Evolutionary conservation across 352 stramenopile species (phyloP), one percentile per base, ranked within the genome.

Genomic region (Globisporangium perplexum): DNA sequence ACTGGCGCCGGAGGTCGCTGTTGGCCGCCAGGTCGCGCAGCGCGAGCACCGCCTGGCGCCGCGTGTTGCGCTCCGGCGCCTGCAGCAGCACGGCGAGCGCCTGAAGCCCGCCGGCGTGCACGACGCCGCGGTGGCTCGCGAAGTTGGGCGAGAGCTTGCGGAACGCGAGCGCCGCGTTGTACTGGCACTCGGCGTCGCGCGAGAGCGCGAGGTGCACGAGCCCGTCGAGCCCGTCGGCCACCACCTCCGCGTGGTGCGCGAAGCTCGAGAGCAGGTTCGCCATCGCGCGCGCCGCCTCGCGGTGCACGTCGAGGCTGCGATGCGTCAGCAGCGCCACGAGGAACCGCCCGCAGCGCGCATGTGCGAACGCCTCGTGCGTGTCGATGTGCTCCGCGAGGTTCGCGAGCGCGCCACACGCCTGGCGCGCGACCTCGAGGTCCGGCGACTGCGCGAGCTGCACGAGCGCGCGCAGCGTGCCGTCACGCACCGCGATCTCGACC

Each of bases 371-470:
- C n/a, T 82, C 66, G 68, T 98, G 96, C 2, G 91, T 98, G 31
- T 97, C 86, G 22, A 97, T 62, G 47, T 98, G 91, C 61, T 98
- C 95, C 2, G 94, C 90, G 1, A 99, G 66, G 60, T 98, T 98
- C 22, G 90, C 94, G 3, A 98, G 72, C 23, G 93, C 85, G 12
- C 93, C 90, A 33, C 97, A 94, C 20, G 91, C 83, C 50, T 98
- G 86, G 7, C 88, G 82, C 1, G 93, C 88, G 7, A 97, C 93
- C 49, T 98, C 94, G 14, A 95, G 63, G 58, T 99, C 93, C 10
- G 82, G 66, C 26, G 86, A 97, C 68, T 97, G 85, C 5, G 83
- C 75, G 42, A 98, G 71, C 38, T 85, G 68, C 15, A 97, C 77
- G 38, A 98, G 65, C 24, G 81, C 76, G n/a, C 66, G 68, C 7